Evolutionary conservation across 805 yeast species (phyloP).

Genomic region (Ogataea minuta): DNA sequence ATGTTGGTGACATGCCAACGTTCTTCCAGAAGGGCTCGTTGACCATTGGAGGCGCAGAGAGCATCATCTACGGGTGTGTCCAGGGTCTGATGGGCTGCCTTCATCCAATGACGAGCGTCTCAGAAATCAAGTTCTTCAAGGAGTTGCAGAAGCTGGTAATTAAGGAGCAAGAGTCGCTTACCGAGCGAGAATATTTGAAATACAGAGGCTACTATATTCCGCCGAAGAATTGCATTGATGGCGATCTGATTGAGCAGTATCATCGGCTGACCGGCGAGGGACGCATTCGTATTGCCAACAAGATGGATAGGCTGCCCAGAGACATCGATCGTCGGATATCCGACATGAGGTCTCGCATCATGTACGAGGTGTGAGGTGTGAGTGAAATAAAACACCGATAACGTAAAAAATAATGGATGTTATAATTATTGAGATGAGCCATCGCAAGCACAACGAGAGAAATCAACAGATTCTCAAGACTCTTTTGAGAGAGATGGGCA

Average conservation of each 20-base stretch:
- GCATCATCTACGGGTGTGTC: conserved; percentile 68
- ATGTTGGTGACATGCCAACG: conserved; percentile 68
- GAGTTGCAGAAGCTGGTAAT: conserved; percentile 51
- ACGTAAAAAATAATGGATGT: conserved; percentile 6
- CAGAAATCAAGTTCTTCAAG: conserved; percentile 59
- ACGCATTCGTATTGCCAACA: conserved; percentile 39
- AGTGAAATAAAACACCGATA: conserved; percentile 1
- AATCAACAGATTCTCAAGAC: conserved; percentile 73
- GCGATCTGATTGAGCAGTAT: conserved; percentile 75
- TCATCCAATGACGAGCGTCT: conserved; percentile 59
- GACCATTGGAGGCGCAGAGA: conserved; percentile 62
- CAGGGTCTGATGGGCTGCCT: conserved; percentile 80
- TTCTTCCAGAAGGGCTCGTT: conserved; percentile 54
- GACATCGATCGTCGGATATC: conserved; percentile 52
- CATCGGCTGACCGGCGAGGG: conserved; percentile 34
- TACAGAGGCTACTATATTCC: conserved; percentile 85
- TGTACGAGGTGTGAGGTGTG: conserved; percentile 19
- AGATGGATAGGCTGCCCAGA: conserved; percentile 44
- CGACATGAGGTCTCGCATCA: conserved; percentile 47
- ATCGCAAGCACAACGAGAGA: conserved; percentile 37
- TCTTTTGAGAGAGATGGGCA: conserved; percentile 72
- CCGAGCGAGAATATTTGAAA: conserved; percentile 64
- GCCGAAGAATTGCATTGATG: conserved; percentile 73
- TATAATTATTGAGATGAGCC: conserved; percentile 5
- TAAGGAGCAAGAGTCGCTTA: conserved; percentile 38